Conservation (phyloP, 164 flowering plant genomes). For the Macadamia integrifolia region DNA sequence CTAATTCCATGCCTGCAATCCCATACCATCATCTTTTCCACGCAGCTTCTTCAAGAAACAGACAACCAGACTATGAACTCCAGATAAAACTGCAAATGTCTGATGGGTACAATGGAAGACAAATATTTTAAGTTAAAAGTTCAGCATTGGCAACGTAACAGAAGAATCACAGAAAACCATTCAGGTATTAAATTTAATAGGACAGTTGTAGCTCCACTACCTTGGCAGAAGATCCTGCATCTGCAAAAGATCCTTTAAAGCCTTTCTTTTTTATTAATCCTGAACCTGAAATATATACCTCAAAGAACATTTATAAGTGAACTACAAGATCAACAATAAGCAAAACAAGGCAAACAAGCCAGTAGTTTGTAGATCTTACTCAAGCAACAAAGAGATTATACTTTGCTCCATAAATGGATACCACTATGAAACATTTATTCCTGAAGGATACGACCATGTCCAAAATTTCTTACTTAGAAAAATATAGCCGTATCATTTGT, state of each 20-base stretch:
- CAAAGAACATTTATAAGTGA: not conserved
- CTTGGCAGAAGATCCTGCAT: constrained; percentile 86
- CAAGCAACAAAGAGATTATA: no score
- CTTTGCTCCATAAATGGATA: no score
- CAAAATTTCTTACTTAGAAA: no score
- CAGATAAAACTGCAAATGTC: constrained; percentile 95
- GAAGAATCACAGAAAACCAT: not conserved
- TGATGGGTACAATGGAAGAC: constrained; percentile 18
- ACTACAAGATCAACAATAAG: not conserved
- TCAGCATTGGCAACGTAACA: not conserved
- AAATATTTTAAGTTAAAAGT: not conserved
- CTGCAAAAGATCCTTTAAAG: constrained; percentile 80
- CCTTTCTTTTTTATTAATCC: constrained; percentile 83
- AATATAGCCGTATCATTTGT: no score
- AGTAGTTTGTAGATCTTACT: no score
- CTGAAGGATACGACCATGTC: no score
- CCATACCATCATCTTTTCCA: constrained; percentile 93
- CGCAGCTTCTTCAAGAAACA: constrained; percentile 81
- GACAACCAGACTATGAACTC: constrained; percentile 87
- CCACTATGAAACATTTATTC: no score
- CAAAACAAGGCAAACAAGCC: no score
- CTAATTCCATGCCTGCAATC: not conserved
- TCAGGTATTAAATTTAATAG: not conserved
- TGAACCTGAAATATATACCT: constrained; percentile 39
- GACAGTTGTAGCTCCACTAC: constrained; percentile 23